phyloP scores from a whole-genome alignment of 768 basidiomycete species.

The Clavulina sp. region DNA sequence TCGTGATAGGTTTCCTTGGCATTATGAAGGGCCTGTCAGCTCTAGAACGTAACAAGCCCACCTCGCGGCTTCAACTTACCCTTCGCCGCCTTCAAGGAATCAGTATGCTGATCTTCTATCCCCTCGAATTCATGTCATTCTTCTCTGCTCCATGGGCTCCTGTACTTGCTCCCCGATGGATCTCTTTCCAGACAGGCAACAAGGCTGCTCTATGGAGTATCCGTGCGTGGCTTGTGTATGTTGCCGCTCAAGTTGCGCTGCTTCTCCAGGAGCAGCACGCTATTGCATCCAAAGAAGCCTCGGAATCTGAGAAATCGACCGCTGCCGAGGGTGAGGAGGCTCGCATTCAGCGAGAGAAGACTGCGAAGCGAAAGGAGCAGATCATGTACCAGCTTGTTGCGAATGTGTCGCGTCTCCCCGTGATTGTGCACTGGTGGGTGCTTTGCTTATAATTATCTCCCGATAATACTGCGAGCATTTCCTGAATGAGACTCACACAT shows the following conservation, averaged over 20 bases:
- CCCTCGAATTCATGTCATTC: constrained; percentile 18
- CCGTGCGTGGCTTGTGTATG: constrained; percentile 67
- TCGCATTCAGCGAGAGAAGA: background rate
- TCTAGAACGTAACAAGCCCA: constrained; percentile 4
- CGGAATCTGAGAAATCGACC: background rate
- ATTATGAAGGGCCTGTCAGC: constrained; percentile 7
- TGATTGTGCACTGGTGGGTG: background rate
- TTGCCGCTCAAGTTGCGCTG: constrained; percentile 58
- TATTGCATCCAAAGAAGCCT: constrained; percentile 16
- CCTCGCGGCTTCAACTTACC: constrained; percentile 8
- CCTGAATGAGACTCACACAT: background rate
- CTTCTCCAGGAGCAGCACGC: constrained; percentile 48
- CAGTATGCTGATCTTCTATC: constrained; percentile 19
- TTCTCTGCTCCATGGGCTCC: background rate
- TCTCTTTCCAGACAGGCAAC: background rate
- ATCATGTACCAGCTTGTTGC: background rate
- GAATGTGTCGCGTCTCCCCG: background rate
- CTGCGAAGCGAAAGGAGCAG: background rate
- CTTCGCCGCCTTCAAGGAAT: constrained; percentile 15
- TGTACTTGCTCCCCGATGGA: background rate
- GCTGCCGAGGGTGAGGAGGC: background rate
- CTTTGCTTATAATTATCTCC: background rate
- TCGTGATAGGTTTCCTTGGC: constrained; percentile 5
- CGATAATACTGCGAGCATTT: too few species aligned
- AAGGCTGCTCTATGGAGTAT: constrained; percentile 48